Conservation (phyloP, 257 asterid genomes). For the Nicotiana paniculata region DNA sequence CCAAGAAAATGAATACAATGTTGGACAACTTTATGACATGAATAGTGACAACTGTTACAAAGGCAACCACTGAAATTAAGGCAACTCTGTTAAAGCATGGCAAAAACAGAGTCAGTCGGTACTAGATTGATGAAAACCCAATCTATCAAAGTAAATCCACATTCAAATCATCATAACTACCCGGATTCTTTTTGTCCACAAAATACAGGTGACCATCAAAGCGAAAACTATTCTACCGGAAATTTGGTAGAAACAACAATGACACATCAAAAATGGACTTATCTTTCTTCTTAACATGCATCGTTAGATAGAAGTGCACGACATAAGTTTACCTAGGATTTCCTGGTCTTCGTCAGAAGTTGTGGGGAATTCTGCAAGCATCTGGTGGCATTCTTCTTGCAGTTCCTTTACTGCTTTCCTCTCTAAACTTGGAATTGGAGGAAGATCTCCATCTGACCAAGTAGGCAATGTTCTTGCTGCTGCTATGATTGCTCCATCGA, state of each 20-base stretch:
- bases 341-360: slow-evolving; percentile 62
- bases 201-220: not conserved
- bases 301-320: slow-evolving; percentile 7
- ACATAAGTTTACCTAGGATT: slow-evolving; percentile 54
- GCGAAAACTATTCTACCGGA: no score
- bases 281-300: not conserved
- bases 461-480: slow-evolving; percentile 94
- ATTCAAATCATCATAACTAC: not conserved
- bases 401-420: slow-evolving; percentile 85
- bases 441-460: slow-evolving; percentile 89
- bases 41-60: not conserved
- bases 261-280: not conserved
- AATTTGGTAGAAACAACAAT: not conserved
- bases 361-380: slow-evolving; percentile 70
- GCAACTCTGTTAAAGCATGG: no score
- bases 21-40: not conserved
- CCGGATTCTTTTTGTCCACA: not conserved
- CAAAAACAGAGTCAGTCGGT: not conserved
- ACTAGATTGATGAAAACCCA: not conserved
- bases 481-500: slow-evolving; percentile 92
- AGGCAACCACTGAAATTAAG: not conserved
- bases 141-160: not conserved
- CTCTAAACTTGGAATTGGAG: slow-evolving; percentile 80
- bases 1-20: slow-evolving; percentile 5
- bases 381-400: slow-evolving; percentile 83